Percentiles rank a stretch among this genome's conserved stretches.
Conservation (phyloP, 352 stramenopile species). For the Phytophthora chlamydospora region DNA sequence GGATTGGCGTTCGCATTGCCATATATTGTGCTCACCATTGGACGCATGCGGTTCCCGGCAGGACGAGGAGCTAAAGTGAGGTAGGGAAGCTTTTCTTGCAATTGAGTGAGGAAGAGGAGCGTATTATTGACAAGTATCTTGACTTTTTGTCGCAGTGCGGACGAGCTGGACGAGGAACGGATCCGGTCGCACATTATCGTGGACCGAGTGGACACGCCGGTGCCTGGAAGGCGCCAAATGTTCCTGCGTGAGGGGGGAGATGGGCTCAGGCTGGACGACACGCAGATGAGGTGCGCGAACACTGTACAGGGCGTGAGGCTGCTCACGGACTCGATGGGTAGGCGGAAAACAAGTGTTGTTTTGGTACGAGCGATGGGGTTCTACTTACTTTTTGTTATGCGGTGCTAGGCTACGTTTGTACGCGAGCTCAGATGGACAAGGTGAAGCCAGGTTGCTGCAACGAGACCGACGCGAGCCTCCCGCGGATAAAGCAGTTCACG, state of each 20-base stretch:
- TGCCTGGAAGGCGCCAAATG: slow-evolving; percentile 44
- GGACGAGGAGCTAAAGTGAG: slow-evolving; percentile 20
- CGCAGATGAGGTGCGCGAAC: slow-evolving; percentile 50
- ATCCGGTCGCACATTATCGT: slow-evolving; percentile 74
- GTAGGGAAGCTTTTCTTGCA: slow-evolving; percentile 6
- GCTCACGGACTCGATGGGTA: slow-evolving; percentile 65
- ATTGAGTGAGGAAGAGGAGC: neutral
- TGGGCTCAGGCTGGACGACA: slow-evolving; percentile 48
- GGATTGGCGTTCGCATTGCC: slow-evolving; percentile 45
- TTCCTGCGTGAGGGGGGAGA: slow-evolving; percentile 58
- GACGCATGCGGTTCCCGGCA: slow-evolving; percentile 37
- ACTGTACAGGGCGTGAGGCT: slow-evolving; percentile 55
- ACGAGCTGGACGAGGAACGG: slow-evolving; percentile 58
- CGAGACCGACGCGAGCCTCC: slow-evolving; percentile 52
- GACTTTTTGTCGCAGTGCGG: slow-evolving; percentile 24
- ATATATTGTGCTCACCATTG: slow-evolving; percentile 54
- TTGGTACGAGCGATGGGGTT: neutral
- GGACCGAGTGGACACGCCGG: slow-evolving; percentile 33
- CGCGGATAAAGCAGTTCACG: slow-evolving; percentile 62
- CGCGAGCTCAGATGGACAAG: slow-evolving; percentile 48
- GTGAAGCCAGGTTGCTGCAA: slow-evolving; percentile 63
- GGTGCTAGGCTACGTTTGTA: slow-evolving; percentile 55
- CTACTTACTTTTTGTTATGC: neutral
- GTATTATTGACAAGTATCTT: slow-evolving; percentile 1
- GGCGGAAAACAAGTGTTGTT: neutral